These are phyloP conservation scores for Vaccinium macrocarpon DNA, from an alignment of 148 eudicot species.

Conservation along the genomic window DNA sequence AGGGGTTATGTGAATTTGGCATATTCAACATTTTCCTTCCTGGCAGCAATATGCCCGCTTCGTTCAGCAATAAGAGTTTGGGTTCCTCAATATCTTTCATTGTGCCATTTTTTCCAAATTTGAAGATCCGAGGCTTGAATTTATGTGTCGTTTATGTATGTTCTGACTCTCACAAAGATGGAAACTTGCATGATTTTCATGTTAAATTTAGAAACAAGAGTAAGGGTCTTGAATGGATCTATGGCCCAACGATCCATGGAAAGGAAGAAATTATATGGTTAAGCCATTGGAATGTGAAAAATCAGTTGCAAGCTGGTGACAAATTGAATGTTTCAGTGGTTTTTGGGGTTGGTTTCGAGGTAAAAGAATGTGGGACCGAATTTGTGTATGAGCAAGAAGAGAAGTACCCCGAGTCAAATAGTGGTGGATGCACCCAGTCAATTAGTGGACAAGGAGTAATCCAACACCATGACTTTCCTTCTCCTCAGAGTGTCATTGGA, in stretches of 20 bases:
- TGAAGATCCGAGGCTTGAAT: slow-evolving; percentile 11
- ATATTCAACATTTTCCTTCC: slow-evolving; percentile 20
- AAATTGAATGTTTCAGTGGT: slow-evolving; percentile 10
- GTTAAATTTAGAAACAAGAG: slow-evolving; percentile 11
- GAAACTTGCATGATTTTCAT: neutral
- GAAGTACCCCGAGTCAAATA: neutral
- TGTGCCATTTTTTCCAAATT: neutral
- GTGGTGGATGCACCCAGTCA: neutral
- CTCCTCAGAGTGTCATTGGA: slow-evolving; percentile 3
- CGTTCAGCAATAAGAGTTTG: neutral
- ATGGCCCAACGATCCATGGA: slow-evolving; percentile 8
- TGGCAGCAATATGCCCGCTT: slow-evolving; percentile 7
- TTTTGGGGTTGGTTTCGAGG: slow-evolving; percentile 5
- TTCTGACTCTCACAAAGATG: slow-evolving; percentile 1
- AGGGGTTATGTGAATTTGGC: slow-evolving; percentile 20
- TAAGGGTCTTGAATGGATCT: slow-evolving; percentile 17
- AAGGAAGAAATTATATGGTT: slow-evolving; percentile 3
- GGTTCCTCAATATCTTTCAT: neutral
- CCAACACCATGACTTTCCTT: neutral
- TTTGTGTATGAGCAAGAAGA: slow-evolving; percentile 10
- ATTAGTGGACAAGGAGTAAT: neutral
- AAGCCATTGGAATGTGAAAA: slow-evolving; percentile 10
- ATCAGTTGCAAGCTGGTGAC: slow-evolving; percentile 16
- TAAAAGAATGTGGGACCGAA: slow-evolving; percentile 4
- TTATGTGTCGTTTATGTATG: slow-evolving; percentile 15